Base-by-base conservation (phyloP, 2,329 filamentous ascomycete species). In the Colletotrichum brevisporum region DNA sequence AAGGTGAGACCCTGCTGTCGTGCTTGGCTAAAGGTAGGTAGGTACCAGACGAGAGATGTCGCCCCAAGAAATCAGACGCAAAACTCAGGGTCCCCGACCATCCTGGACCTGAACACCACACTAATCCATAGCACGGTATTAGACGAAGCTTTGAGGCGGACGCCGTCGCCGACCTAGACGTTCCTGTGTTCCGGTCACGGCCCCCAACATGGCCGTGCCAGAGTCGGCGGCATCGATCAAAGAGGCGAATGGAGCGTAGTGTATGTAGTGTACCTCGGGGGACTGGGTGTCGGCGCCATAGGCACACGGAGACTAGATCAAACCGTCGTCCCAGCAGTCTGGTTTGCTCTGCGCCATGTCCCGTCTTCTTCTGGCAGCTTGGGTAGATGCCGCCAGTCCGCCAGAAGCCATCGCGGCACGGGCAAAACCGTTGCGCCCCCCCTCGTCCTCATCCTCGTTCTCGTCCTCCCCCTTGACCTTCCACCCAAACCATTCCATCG, bases 81-180 rank as follows among this genome's bases (percentile, higher is more conserved):
- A 21, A 39, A 21, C 13, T 52, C 45, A 52, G 52, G 36, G 45
- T 52, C 41, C 39, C 41, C 55, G 27, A 36, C 15, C 39, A 26
- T 47, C 21, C 31, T 51, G 55, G 26, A 18, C 31, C 24, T 3
- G 10, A 39, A 27, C n/a, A 31, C 27, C 27, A 31, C 27, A 21
- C 36, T 24, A 13, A 24, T 16, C 47, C 36, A 12, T 21, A 41
- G 31, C 36, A 15, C 10, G 45, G 27, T 31, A 31, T 8, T 31
- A 31, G 27, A 31, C 53, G 66, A 69, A 65, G 66, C 66, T 69
- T 69, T 60, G 61, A 50, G 61, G 66, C 61, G 61, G 51, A 69
- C 54, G 61, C 54, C 60, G 27, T 56, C 41, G 48, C 31, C 48
- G 26, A 31, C 27, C 27, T 31, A 31, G 27, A 36, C 58, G 50